Percentiles rank a stretch among this genome's conserved stretches.
These are phyloP conservation scores for Rhizoctonia solani DNA, from an alignment of 1,284 basidiomycete species.

Conservation along the genomic window DNA sequence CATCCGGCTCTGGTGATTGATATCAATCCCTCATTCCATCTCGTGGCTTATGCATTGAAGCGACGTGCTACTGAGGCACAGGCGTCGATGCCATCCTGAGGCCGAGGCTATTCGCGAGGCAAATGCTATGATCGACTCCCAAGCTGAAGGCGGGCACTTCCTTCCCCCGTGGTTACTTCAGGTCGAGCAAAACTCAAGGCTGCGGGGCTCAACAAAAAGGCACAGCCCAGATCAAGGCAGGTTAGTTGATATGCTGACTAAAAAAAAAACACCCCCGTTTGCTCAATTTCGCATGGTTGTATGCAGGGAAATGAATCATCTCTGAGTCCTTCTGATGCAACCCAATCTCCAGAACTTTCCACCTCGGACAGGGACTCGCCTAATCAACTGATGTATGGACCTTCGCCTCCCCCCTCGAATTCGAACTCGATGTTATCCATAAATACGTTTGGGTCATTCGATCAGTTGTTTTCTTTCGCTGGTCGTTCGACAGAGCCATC, in stretches of 20 bases:
- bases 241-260: not conserved
- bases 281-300: conserved; percentile 1
- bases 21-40: not conserved
- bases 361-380: conserved; percentile 3
- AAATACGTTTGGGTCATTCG: not conserved
- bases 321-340: conserved; percentile 6
- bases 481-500: not conserved
- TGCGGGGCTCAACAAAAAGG: conserved; percentile 17
- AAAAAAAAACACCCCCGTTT: not conserved
- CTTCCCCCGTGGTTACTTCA: conserved; percentile 15
- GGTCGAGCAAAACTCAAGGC: conserved; percentile 30
- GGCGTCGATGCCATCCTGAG: conserved; percentile 38
- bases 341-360: not conserved
- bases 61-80: conserved; percentile 40
- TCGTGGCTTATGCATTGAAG: conserved; percentile 22
- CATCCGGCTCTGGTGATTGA: not conserved
- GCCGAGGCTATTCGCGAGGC: conserved; percentile 35
- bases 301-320: conserved; percentile 9
- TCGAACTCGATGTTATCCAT: not conserved
- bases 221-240: conserved; percentile 20
- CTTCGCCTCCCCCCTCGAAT: conserved; percentile 6
- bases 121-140: conserved; percentile 31
- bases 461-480: conserved; percentile 2
- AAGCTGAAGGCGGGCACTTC: not conserved
- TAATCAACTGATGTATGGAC: conserved; percentile 3